Percentiles rank a stretch among this genome's conserved stretches.
phyloP scores from a whole-genome alignment of 2,329 filamentous ascomycete species.

The Cladosporium halotolerans region DNA sequence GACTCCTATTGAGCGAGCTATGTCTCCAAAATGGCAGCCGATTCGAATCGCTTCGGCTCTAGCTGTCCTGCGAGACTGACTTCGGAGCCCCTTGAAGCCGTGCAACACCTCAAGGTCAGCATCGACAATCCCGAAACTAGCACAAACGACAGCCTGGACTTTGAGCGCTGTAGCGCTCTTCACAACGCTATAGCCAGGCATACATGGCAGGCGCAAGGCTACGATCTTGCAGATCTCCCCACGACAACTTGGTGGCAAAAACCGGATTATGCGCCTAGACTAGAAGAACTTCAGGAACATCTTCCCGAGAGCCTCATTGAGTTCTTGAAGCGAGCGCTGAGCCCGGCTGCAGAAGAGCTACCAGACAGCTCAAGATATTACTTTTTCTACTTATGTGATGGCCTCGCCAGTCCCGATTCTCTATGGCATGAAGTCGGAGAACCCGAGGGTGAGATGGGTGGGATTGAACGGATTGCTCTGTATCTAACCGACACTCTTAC shows the following conservation, averaged over 20 bases:
- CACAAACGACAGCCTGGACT: background rate
- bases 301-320: background rate
- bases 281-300: background rate
- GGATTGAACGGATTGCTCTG: background rate
- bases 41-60: too few species aligned
- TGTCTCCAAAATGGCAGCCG: too few species aligned
- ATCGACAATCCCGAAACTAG: background rate
- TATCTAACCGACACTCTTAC: background rate
- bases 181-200: conserved; percentile 1
- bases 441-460: background rate
- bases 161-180: background rate
- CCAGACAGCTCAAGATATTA: background rate
- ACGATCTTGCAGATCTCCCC: background rate
- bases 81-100: background rate
- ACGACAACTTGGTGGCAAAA: background rate
- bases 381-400: background rate
- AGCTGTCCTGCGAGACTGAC: background rate
- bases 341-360: background rate
- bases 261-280: background rate
- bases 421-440: background rate
- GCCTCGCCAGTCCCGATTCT: background rate
- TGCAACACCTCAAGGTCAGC: background rate
- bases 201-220: background rate
- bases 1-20: too few species aligned
- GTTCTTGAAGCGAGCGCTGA: conserved; percentile 1